These are phyloP conservation scores for Lactifluus echinatus DNA, from an alignment of 768 basidiomycete species.

Conservation along the genomic window DNA sequence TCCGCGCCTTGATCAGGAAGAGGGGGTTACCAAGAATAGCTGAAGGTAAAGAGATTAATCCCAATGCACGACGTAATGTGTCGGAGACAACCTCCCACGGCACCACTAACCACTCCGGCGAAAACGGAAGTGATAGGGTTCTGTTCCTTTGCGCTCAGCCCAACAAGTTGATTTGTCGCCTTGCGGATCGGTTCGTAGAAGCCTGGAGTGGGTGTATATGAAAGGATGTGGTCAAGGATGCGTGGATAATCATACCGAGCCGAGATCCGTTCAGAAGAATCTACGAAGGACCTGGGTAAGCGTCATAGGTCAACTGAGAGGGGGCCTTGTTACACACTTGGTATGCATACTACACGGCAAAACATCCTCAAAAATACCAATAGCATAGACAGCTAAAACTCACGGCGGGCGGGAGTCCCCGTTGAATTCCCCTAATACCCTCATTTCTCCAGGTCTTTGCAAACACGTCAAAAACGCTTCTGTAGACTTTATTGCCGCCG, in stretches of 20 bases:
- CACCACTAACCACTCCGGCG: slow-evolving; percentile 86
- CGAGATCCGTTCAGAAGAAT: slow-evolving; percentile 89
- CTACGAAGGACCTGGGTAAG: slow-evolving; percentile 37
- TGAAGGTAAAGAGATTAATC: slow-evolving; percentile 23
- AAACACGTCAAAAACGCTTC: slow-evolving; percentile 79
- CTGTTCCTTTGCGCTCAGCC: slow-evolving; percentile 54
- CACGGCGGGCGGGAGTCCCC: slow-evolving; percentile 87
- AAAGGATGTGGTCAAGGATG: background rate
- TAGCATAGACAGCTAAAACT: slow-evolving; percentile 25
- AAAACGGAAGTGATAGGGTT: slow-evolving; percentile 67
- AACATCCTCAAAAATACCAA: slow-evolving; percentile 5
- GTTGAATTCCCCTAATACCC: slow-evolving; percentile 84
- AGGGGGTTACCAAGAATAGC: slow-evolving; percentile 80
- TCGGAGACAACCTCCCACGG: slow-evolving; percentile 63
- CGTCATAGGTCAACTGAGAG: background rate
- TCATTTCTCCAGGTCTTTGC: slow-evolving; percentile 85
- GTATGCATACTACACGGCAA: slow-evolving; percentile 63
- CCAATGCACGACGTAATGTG: background rate
- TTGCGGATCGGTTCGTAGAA: slow-evolving; percentile 92
- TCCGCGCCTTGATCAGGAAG: slow-evolving; percentile 94
- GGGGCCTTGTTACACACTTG: slow-evolving; percentile 50
- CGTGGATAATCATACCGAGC: slow-evolving; percentile 43
- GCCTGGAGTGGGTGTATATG: slow-evolving; percentile 36
- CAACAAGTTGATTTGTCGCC: slow-evolving; percentile 58
- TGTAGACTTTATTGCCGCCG: slow-evolving; percentile 71